Base-by-base conservation (phyloP, 805 yeast genomes). In the Candida hispaniensis region DNA sequence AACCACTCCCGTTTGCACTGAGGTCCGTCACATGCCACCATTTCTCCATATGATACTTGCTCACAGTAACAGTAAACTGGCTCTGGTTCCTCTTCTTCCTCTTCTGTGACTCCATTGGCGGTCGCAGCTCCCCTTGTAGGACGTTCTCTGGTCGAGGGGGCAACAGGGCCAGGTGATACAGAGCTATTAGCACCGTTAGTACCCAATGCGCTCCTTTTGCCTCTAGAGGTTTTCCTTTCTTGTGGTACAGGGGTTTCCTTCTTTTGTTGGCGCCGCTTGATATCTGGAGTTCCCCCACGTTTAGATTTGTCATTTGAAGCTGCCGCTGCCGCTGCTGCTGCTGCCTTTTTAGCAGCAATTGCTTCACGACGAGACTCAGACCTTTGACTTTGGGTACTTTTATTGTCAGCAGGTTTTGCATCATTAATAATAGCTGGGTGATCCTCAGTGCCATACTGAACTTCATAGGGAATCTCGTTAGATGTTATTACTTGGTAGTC, bases 21-120 rank as follows among this genome's bases (percentile, higher is more conserved):
- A 20, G 81, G 86, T 8, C 95, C 96, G 51, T 91, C 98, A 60
- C 98, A 91, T 2, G 94, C 98, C 41, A 91, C 96, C 98, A 91
- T 91, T 51, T 91, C 97, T 12, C 98, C 98, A 53, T 80, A 91
- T 4, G 96, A 88, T 1, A 86, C 94, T 54, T 86, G 95, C 54
- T 85, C 82, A 60, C 98, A 91, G 60, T 88, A 86, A 57, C 98
- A 91, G 55, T 88, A 88, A 2, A 85, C 71, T 1, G 93, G 94
- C 50, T 86, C 96, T 14, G 64, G 66, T 30, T 53, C 56, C 39
- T 44, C 38, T 16, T 55, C 60, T 39, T 57, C 44, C 14, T 34
- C 44, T 7, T 38, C 41, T 17, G 34, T 23, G 4, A 38, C 38
- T 18, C 22, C n/a, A 10, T 25, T 26, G 6, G 38, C 30, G 6